Evolutionary conservation across 1,284 basidiomycete species (phyloP).

Genomic region (Ganoderma multipileum): DNA sequence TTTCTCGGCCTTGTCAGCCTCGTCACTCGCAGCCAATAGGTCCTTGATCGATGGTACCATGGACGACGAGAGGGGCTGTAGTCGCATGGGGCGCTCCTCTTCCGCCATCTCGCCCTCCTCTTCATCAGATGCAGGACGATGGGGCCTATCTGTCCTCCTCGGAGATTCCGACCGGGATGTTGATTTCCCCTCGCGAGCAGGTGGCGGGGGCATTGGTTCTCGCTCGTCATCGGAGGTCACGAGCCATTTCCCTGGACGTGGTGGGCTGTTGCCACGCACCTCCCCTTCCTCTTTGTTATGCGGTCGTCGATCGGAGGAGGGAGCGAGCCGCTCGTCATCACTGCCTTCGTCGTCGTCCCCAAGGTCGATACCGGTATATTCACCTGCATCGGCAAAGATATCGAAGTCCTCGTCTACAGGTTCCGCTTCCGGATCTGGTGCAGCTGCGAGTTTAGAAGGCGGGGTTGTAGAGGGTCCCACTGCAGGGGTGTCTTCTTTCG

Average conservation of each 20-base stretch:
- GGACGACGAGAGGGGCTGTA: conserved; percentile 77
- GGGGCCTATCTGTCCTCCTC: conserved; percentile 23
- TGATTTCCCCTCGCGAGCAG: conserved; percentile 2
- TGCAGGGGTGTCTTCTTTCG: conserved; percentile 4
- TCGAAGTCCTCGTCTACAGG: conserved; percentile 63
- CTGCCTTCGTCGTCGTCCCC: conserved; percentile 60
- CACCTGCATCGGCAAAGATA: conserved; percentile 88
- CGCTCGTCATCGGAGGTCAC: conserved; percentile 32
- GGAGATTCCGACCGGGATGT: conserved; percentile 3
- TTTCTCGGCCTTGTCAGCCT: conserved; percentile 67
- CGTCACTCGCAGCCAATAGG: conserved; percentile 77
- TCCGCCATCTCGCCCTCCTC: conserved; percentile 40
- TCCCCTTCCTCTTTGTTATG: conserved; percentile 25
- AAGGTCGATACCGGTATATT: conserved; percentile 76
- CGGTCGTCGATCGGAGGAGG: not conserved
- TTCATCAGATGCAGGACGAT: conserved; percentile 23
- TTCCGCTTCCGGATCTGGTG: conserved; percentile 43
- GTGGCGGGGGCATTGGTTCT: conserved; percentile 15
- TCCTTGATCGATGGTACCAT: conserved; percentile 82
- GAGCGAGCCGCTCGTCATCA: conserved; percentile 10
- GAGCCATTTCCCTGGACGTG: conserved; percentile 28
- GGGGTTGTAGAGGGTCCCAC: conserved; percentile 25
- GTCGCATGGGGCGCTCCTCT: conserved; percentile 52
- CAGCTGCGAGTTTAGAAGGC: conserved; percentile 23
- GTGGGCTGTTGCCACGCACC: conserved; percentile 15